Percentiles rank a stretch among this genome's conserved stretches.
These are phyloP conservation scores for Aspergillus sp. DNA, from an alignment of 2,329 filamentous ascomycete genomes.

Conservation along the genomic window DNA sequence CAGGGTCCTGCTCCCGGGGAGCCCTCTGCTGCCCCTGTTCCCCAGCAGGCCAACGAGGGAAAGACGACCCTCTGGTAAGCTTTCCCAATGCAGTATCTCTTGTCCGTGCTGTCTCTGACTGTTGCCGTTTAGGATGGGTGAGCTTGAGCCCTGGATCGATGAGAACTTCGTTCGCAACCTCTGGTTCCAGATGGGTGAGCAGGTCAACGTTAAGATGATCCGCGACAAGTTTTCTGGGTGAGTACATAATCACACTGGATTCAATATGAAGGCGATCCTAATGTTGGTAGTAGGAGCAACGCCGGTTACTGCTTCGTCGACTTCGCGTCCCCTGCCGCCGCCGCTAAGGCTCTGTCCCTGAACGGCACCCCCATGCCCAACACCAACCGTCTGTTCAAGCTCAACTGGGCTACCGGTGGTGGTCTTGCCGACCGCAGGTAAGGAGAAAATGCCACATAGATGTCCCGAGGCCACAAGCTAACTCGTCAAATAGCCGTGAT, in stretches of 20 bases:
- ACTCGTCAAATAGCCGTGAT: slow-evolving; percentile 60
- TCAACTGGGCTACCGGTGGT: slow-evolving; percentile 98
- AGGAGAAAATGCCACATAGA: slow-evolving; percentile 27
- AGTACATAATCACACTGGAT: slow-evolving; percentile 34
- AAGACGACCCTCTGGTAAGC: slow-evolving; percentile 60
- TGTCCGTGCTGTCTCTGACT: slow-evolving; percentile 2
- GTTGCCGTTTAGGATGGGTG: slow-evolving; percentile 79
- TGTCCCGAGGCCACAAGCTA: background rate
- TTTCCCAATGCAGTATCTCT: slow-evolving; percentile 25
- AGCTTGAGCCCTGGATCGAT: slow-evolving; percentile 98
- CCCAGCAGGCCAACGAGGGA: slow-evolving; percentile 55
- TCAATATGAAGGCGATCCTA: slow-evolving; percentile 34
- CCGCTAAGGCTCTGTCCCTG: slow-evolving; percentile 84
- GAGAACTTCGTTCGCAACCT: slow-evolving; percentile 97
- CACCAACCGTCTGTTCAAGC: slow-evolving; percentile 92
- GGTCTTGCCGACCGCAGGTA: slow-evolving; percentile 91
- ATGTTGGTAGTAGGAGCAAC: slow-evolving; percentile 67
- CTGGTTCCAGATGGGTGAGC: slow-evolving; percentile 90
- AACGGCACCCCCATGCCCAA: slow-evolving; percentile 91
- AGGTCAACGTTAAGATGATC: slow-evolving; percentile 99
- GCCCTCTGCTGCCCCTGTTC: slow-evolving; percentile 42
- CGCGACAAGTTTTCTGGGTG: slow-evolving; percentile 98
- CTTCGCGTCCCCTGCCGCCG: slow-evolving; percentile 78
- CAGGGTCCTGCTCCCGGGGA: slow-evolving; percentile 51
- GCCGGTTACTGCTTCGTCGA: slow-evolving; percentile 99